Base-by-base conservation (phyloP, 768 basidiomycete species). In the Tricholoma hemisulphureum region DNA sequence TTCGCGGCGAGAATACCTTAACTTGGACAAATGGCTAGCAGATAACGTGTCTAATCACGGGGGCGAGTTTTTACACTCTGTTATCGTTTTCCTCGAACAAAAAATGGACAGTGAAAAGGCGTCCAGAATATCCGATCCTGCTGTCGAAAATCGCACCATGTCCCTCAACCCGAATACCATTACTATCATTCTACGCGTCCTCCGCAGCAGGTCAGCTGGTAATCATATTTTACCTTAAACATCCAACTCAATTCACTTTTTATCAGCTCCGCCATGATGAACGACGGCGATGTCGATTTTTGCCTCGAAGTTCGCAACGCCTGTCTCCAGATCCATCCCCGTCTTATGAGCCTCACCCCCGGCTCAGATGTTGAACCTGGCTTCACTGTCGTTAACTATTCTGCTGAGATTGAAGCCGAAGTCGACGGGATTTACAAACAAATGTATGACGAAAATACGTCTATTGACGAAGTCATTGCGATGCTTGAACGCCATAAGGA, bases 351-450 rank as follows among this genome's bases (percentile, higher is more conserved):
- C 70, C 83, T 99, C 20, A 83, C 83, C 18, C 95, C 97, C 18
- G 86, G 86, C 39, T 83, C 87, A 20, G 95, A 98, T 60, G 80
- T 83, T 21, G 96, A 98, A 69, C 94, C 95, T 20, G 96, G 95
- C 21, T 89, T 96, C 69, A 80, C 85, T 4, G 95, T 97, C 20
- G 86, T 95, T 69, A 87, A 78, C 58, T 98, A 97, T 74, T 80
- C 91, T 6, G 73, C 87, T 49, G 95, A 98, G 65, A 90, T 96
- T 55, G 93, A 97, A 70, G 79, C 84, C 10, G 95, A 98, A 74
- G 95, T 97, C 56, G 97, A 98, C 64, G 81, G 85, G 53, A 95
- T 97, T 70, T 98, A 96, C 80, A 95, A 94, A 72, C 88, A 94
- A 72, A 97, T 99, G 95, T 99, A 98, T 73, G 91, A 94, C 69